Evolutionary conservation across 2,329 filamentous ascomycete genomes (phyloP), one percentile per base, ranked within the genome.

Genomic region (Capronia americana): DNA sequence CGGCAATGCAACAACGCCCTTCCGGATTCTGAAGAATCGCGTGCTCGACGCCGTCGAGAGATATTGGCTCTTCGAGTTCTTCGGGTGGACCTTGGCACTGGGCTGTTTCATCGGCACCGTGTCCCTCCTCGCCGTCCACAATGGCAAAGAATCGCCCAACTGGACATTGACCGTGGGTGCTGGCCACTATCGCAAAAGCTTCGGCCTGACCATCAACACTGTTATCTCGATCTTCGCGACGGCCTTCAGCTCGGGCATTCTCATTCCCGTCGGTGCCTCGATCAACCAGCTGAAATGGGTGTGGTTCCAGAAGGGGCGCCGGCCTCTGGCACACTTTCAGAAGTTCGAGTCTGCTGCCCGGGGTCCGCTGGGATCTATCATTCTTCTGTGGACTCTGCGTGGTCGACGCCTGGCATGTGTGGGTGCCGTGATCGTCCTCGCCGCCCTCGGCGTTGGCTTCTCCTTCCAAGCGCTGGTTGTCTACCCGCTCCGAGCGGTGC

Each of bases 41-140:
- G 7, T 61, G n/a, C 38, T 61, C 34, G 32, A 57, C 23, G 51
- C 57, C 41, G 44, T 65, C 50, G 63, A 59, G 53, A 57, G 41
- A 28, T 65, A 61, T 41, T 65, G 57, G 57, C 50, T 59, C 23
- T 65, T 65, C n/a, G 63, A 61, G 24, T 59, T 65, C 34, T 63
- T 63, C 32, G 60, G 60, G 23, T 57, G 50, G 50, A 32, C 53
- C 23, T 26, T 63, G 53, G 60, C 60, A 14, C 24, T 50, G 20
- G 50, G 51, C 50, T 55, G 44, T 24, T 34, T 63, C 34, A 23
- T 57, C 2, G 51, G 51, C 53, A 41, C 48, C 30, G 51, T 63
- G 23, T 51, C 38, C 7, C 50, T 63, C 14, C 60, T 57, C 6
- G 53, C 51, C 26, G 51, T 57, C 0, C 48, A 48, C 53, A 30